Percentiles rank a stretch among this genome's conserved stretches.
phyloP scores from a whole-genome alignment of 1,284 basidiomycete genomes.

The Sporisorium graminicola region DNA sequence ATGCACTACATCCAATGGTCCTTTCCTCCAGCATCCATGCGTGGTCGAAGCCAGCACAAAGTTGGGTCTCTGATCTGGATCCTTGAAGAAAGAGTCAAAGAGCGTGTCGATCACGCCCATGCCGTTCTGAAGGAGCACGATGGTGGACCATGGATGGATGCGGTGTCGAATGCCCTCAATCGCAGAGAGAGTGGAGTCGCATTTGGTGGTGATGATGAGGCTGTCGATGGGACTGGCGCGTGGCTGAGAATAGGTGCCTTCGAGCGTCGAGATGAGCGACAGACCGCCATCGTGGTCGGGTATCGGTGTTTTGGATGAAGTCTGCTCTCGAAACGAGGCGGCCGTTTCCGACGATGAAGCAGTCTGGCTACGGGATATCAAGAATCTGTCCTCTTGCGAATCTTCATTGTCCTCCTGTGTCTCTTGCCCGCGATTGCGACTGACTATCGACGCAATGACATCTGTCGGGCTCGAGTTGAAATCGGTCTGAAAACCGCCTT shows the following conservation, averaged over 20 bases:
- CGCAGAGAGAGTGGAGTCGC: slow-evolving; percentile 76
- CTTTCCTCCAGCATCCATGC: slow-evolving; percentile 77
- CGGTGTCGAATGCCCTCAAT: slow-evolving; percentile 77
- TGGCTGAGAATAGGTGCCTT: slow-evolving; percentile 27
- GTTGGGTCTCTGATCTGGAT: slow-evolving; percentile 80
- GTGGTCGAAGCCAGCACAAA: slow-evolving; percentile 87
- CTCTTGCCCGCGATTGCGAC: slow-evolving; percentile 9
- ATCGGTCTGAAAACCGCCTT: slow-evolving; percentile 54
- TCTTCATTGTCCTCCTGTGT: slow-evolving; percentile 12
- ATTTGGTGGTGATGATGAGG: slow-evolving; percentile 86
- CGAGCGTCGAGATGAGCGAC: slow-evolving; percentile 37
- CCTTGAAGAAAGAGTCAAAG: slow-evolving; percentile 78
- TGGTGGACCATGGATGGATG: slow-evolving; percentile 79
- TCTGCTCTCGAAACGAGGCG: slow-evolving; percentile 24
- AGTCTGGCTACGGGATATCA: slow-evolving; percentile 32
- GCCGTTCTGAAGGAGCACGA: slow-evolving; percentile 90
- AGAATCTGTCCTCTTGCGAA: slow-evolving; percentile 13
- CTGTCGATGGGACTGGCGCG: slow-evolving; percentile 62
- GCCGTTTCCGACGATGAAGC: slow-evolving; percentile 11
- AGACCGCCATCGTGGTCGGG: slow-evolving; percentile 51
- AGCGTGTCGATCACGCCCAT: slow-evolving; percentile 90
- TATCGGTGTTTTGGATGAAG: slow-evolving; percentile 20
- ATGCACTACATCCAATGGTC: slow-evolving; percentile 77
- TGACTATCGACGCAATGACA: slow-evolving; percentile 37
- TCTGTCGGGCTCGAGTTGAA: slow-evolving; percentile 38